phyloP scores from a whole-genome alignment of 2,329 filamentous ascomycete species.

The Colletotrichum sp. region DNA sequence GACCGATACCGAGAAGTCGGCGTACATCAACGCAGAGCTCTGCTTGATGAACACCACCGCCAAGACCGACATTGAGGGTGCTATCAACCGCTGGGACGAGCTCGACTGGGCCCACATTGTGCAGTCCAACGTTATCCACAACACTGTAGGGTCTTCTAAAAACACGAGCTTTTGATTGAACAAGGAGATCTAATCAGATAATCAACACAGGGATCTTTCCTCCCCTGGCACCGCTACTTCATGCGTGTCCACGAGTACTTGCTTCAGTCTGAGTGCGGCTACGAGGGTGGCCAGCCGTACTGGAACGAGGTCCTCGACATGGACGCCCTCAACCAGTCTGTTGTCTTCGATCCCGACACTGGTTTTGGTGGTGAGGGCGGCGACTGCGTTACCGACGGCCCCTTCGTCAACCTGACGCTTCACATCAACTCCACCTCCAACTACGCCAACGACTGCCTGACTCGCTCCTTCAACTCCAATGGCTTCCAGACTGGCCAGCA shows the following conservation, averaged over 20 bases:
- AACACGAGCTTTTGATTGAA: not conserved
- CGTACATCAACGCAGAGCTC: slow-evolving; percentile 23
- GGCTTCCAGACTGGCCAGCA: slow-evolving; percentile 5
- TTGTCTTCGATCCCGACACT: slow-evolving; percentile 6
- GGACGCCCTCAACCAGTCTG: not conserved
- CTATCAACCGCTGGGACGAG: slow-evolving; percentile 20
- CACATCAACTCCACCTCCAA: slow-evolving; percentile 8
- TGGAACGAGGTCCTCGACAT: slow-evolving; percentile 10
- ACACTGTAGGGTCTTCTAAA: slow-evolving; percentile 24
- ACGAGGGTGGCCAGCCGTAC: slow-evolving; percentile 30
- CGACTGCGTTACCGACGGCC: slow-evolving; percentile 9
- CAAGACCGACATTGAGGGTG: slow-evolving; percentile 11
- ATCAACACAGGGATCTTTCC: slow-evolving; percentile 26
- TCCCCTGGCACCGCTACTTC: slow-evolving; percentile 34
- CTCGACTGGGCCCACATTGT: slow-evolving; percentile 20
- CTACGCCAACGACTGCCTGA: not conserved
- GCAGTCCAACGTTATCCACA: slow-evolving; percentile 18
- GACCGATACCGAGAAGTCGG: slow-evolving; percentile 17
- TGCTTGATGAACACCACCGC: slow-evolving; percentile 18
- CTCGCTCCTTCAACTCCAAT: not conserved
- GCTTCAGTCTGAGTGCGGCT: slow-evolving; percentile 30
- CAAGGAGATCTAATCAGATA: not conserved
- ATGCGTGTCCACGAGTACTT: slow-evolving; percentile 31
- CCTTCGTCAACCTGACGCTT: slow-evolving; percentile 11
- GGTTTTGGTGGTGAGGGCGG: slow-evolving; percentile 3